Percentiles rank a stretch among this genome's conserved stretches.
phyloP scores from a whole-genome alignment of 2,329 filamentous ascomycete genomes.

The Trichoderma breve region DNA sequence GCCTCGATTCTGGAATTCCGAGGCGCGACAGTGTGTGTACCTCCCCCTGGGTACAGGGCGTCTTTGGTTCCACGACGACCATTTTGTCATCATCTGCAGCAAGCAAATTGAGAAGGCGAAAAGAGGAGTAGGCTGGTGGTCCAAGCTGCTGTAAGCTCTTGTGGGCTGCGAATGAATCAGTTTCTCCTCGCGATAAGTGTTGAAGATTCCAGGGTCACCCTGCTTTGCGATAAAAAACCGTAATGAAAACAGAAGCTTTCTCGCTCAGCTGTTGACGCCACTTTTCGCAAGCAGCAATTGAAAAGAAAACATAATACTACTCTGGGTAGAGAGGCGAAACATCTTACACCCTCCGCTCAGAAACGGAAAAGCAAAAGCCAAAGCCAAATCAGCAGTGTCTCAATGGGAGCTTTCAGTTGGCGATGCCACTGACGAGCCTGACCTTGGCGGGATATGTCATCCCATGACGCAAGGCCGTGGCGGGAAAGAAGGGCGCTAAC shows the following conservation, averaged over 20 bases:
- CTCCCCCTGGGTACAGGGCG: background rate
- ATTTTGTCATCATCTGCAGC: background rate
- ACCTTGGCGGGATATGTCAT: background rate
- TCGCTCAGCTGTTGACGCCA: background rate
- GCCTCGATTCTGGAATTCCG: constrained; percentile 1
- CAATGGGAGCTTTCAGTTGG: background rate
- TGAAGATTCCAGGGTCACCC: background rate
- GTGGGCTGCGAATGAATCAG: background rate
- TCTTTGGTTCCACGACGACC: background rate
- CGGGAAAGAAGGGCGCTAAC: background rate
- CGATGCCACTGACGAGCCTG: background rate
- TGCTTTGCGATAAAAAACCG: background rate
- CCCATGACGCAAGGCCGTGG: background rate
- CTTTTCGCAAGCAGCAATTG: background rate
- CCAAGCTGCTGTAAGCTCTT: background rate
- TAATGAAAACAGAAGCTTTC: background rate
- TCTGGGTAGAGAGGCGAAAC: background rate
- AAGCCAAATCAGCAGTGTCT: background rate
- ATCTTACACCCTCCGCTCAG: background rate
- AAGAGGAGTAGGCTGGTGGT: background rate
- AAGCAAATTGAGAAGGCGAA: background rate
- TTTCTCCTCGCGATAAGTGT: background rate
- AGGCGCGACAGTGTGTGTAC: background rate
- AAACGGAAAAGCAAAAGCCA: background rate
- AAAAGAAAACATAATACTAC: background rate